Conservation (phyloP, 2,329 filamentous ascomycete genomes). For the Dactylellina cionopaga region DNA sequence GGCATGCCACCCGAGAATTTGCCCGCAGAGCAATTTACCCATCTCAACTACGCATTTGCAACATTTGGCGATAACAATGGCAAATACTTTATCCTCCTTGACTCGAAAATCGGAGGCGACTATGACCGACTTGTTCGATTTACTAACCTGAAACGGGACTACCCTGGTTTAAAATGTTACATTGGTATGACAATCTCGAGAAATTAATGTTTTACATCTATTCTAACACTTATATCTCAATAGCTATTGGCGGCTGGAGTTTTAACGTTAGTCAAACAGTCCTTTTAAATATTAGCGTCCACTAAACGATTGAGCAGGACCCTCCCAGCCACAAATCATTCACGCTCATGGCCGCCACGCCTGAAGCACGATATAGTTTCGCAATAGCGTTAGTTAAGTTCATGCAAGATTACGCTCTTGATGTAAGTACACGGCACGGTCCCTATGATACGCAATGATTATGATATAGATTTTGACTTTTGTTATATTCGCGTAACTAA, state of each 20-base stretch:
- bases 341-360: constrained; percentile 58
- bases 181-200: no score
- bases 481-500: no score
- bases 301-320: not conserved
- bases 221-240: no score
- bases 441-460: constrained; percentile 57
- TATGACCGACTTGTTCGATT: constrained; percentile 6
- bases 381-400: constrained; percentile 61
- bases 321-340: constrained; percentile 15
- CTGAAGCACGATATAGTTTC: constrained; percentile 59
- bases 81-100: constrained; percentile 3
- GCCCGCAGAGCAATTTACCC: constrained; percentile 35
- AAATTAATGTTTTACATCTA: no score
- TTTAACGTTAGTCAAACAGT: constrained; percentile 24
- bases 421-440: constrained; percentile 64
- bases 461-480: no score
- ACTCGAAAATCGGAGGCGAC: constrained; percentile 10
- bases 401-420: constrained; percentile 62
- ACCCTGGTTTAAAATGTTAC: constrained; percentile 7
- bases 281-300: not conserved
- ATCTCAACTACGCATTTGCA: constrained; percentile 53
- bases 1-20: constrained; percentile 49
- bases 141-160: constrained; percentile 15
- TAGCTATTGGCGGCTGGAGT: constrained; percentile 31
- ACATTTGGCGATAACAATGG: not conserved